Base-by-base conservation (phyloP, 352 stramenopile genomes). In the Pythium dissimile region DNA sequence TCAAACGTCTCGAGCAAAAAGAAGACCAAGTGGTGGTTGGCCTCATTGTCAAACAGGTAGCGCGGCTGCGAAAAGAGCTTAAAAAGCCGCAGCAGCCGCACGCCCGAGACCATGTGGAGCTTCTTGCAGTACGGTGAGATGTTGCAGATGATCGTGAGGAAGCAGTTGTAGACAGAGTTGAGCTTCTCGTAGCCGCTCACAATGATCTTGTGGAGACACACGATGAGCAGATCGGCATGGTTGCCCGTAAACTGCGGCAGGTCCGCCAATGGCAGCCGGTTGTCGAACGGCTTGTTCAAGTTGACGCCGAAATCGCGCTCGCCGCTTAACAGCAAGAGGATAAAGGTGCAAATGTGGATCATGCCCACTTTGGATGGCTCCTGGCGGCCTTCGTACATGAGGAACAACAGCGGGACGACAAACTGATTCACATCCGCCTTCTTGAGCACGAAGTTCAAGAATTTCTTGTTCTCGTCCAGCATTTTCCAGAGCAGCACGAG, bases 121-220 rank as follows among this genome's bases (percentile, higher is more conserved):
- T 87, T 94, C 72, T 98, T 97, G 82, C 92, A 97, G 71, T 99
- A 99, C 10, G 97, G 96, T 41, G 89, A 98, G 51, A 99, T 96
- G 72, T 99, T 99, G 83, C 87, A 98, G 39, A 99, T 96, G 57
- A 99, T 98, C 9, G 96, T 99, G 34, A 99, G 75, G 71, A 99
- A 99, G 75, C 96, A 99, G 47, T 97, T 97, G 78, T 99, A 99
- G 20, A 99, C 82, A 23, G 90, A 95, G 53, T 97, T 96, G 59
- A 99, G 79, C 62, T 97, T 97, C 61, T 98, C 94, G 50, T 97
- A 96, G 46, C 96, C 96, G 51, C 95, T 98, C 23, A 99, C 94
- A 28, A 99, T 97, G 49, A 99, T 88, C 75, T 99, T 99, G 80
- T 99, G 96, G 37, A 99, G 70, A 43, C 94, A 98, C 26, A 99